Evolutionary conservation across 2,329 filamentous ascomycete species (phyloP).

Genomic region (Nannizzia gypsea): DNA sequence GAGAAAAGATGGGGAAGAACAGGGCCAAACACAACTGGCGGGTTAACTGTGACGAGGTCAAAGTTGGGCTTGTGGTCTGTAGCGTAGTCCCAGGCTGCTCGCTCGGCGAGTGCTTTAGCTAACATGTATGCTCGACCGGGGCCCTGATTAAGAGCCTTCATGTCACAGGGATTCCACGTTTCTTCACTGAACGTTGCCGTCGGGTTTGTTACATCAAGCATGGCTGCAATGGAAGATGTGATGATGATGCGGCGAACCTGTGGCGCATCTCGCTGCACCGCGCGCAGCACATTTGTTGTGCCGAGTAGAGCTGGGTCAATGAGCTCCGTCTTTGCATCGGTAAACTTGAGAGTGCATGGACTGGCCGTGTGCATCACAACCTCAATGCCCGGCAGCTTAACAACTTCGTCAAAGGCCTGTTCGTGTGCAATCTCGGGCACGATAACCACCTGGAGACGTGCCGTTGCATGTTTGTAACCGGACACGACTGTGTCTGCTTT

Average conservation of each 20-base stretch:
- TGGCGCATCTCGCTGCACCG: slow-evolving; percentile 16
- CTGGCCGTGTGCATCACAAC: slow-evolving; percentile 38
- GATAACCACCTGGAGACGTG: slow-evolving; percentile 32
- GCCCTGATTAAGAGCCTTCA: slow-evolving; percentile 15
- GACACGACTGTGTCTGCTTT: slow-evolving; percentile 25
- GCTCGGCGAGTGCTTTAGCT: slow-evolving; percentile 23
- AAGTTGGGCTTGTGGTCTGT: slow-evolving; percentile 27
- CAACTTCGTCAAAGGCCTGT: slow-evolving; percentile 27
- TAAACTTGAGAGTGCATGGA: slow-evolving; percentile 22
- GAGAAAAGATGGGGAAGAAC: slow-evolving; percentile 17
- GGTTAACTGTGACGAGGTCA: slow-evolving; percentile 37
- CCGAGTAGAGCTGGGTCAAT: slow-evolving; percentile 39
- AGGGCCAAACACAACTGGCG: slow-evolving; percentile 38
- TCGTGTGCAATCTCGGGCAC: slow-evolving; percentile 34
- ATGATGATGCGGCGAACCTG: slow-evolving; percentile 19
- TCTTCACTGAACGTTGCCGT: slow-evolving; percentile 17
- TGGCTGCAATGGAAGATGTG: slow-evolving; percentile 24
- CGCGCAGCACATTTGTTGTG: slow-evolving; percentile 32
- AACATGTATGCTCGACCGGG: slow-evolving; percentile 21
- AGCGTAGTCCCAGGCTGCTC: slow-evolving; percentile 25
- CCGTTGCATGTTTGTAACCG: slow-evolving; percentile 27
- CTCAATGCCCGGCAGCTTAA: slow-evolving; percentile 29
- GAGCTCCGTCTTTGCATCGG: slow-evolving; percentile 36
- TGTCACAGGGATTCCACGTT: slow-evolving; percentile 26
- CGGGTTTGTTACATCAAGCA: slow-evolving; percentile 15